Evolutionary conservation across 345 rosid genomes (phyloP), one percentile per base, ranked within the genome.

Genomic region (Iberis pinnata): DNA sequence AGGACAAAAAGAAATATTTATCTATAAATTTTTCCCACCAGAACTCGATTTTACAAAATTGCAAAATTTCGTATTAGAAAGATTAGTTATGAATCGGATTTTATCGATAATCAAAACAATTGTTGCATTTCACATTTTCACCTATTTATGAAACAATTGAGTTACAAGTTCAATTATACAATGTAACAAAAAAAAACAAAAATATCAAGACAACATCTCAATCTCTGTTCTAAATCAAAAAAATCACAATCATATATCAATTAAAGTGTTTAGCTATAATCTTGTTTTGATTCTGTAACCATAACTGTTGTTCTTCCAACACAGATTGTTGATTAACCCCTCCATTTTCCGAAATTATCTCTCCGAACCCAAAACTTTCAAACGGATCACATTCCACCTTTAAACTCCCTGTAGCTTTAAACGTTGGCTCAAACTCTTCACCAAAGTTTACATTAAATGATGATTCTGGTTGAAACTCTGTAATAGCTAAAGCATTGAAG

Each of bases 241-340:
- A 6, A 9, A 29, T 6, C 6, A 35, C 11, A 13, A 18, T 44
- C 24, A 62, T 3, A 69, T 1, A 9, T 78, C 68, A 76, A 36
- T 57, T 29, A 36, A 63, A 38, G 44, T 73, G 80, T 61, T 82
- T 86, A 16, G 84, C 70, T 12, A 89, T 79, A 37, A 90, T 84
- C 74, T 73, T 80, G 63, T 75, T 78, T 63, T 90, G 90, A 56
- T 78, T 66, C 69, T 78, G 77, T 62, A 82, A 63, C 96, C 98
- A 87, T 24, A 78, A 6, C 32, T 78, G 76, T 14, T 82, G 90
- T 64, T 89, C 80, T 39, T 67, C 65, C 61, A 69, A 42, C 58
- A 86, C 39, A 42, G 40, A 71, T 41, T 72, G 70, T 35, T 72
- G 74, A 58, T 78, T 53, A 16, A 60, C 37, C 14, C 63, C 51